These are phyloP conservation scores for Cladosporium sp. DNA, from an alignment of 2,329 filamentous ascomycete genomes.

Conservation along the genomic window DNA sequence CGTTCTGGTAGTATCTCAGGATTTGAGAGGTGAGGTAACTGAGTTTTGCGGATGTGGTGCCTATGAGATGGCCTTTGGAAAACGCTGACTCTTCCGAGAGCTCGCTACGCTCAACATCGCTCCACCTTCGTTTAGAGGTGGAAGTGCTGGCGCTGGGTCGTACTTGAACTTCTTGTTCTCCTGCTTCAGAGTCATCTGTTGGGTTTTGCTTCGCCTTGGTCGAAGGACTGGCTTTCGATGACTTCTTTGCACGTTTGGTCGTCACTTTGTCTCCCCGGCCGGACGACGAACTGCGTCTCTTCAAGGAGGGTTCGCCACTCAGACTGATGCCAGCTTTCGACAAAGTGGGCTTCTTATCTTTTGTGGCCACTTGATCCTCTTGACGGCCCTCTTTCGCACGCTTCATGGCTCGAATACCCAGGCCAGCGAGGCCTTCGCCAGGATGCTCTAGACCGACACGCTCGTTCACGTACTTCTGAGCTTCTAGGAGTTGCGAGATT, in stretches of 20 bases:
- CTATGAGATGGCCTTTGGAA: constrained; percentile 63
- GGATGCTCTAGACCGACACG: constrained; percentile 31
- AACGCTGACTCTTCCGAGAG: constrained; percentile 52
- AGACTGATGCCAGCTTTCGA: constrained; percentile 43
- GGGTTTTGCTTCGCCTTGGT: background rate
- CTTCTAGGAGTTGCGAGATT: constrained; percentile 56
- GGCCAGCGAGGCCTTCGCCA: constrained; percentile 34
- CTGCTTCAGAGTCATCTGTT: background rate
- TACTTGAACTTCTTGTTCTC: background rate
- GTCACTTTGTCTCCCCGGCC: background rate
- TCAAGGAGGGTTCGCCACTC: constrained; percentile 38
- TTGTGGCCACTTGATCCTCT: constrained; percentile 22
- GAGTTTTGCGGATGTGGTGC: constrained; percentile 82
- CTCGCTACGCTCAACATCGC: constrained; percentile 14
- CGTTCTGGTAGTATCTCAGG: constrained; percentile 63
- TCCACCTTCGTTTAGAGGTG: constrained; percentile 6
- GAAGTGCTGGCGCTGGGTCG: background rate
- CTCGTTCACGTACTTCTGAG: constrained; percentile 55
- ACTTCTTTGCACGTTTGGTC: background rate
- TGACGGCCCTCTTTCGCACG: constrained; percentile 23
- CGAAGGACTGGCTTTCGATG: background rate
- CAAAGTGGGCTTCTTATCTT: constrained; percentile 26
- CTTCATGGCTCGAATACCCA: constrained; percentile 33
- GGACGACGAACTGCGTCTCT: constrained; percentile 23
- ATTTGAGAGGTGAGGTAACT: constrained; percentile 80